phyloP scores from a whole-genome alignment of 768 basidiomycete genomes.

The Suillus alpinus region DNA sequence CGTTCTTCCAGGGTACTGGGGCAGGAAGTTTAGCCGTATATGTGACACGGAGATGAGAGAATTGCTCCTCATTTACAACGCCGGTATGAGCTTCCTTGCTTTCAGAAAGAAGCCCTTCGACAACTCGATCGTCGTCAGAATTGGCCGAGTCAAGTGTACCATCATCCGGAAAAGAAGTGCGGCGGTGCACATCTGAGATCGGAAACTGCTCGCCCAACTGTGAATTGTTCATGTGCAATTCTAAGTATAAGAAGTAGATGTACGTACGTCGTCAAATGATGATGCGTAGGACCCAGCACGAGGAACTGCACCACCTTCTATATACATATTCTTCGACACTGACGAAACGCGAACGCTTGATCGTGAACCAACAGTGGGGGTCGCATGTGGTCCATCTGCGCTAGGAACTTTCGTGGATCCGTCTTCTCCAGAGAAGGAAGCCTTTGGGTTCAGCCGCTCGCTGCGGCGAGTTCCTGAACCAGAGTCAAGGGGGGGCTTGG shows the following conservation, averaged over 20 bases:
- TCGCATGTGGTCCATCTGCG: background rate
- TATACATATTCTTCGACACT: slow-evolving; percentile 31
- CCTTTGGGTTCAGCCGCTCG: slow-evolving; percentile 32
- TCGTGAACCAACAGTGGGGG: slow-evolving; percentile 27
- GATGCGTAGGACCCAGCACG: slow-evolving; percentile 25
- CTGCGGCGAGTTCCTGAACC: slow-evolving; percentile 33
- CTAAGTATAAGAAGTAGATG: slow-evolving; percentile 27
- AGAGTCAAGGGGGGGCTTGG: slow-evolving; percentile 34
- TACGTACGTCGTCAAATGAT: slow-evolving; percentile 30
- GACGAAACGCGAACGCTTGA: slow-evolving; percentile 31
- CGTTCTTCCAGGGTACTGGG: slow-evolving; percentile 34
- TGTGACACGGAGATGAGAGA: slow-evolving; percentile 37
- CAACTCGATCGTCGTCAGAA: slow-evolving; percentile 35
- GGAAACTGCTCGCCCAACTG: slow-evolving; percentile 28
- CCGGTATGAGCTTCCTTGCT: slow-evolving; percentile 28
- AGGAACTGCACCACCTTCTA: slow-evolving; percentile 15
- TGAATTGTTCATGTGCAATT: slow-evolving; percentile 22
- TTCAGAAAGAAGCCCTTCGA: slow-evolving; percentile 33
- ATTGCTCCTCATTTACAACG: slow-evolving; percentile 28
- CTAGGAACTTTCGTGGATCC: slow-evolving; percentile 15
- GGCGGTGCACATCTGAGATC: slow-evolving; percentile 23
- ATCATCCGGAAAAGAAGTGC: slow-evolving; percentile 26
- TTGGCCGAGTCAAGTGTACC: slow-evolving; percentile 32
- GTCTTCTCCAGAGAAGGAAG: slow-evolving; percentile 27
- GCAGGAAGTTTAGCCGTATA: slow-evolving; percentile 32